Percentiles rank a stretch among this genome's conserved stretches.
phyloP scores from a whole-genome alignment of 176 grass and related monocot genomes.

The Sorghum bicolor region DNA sequence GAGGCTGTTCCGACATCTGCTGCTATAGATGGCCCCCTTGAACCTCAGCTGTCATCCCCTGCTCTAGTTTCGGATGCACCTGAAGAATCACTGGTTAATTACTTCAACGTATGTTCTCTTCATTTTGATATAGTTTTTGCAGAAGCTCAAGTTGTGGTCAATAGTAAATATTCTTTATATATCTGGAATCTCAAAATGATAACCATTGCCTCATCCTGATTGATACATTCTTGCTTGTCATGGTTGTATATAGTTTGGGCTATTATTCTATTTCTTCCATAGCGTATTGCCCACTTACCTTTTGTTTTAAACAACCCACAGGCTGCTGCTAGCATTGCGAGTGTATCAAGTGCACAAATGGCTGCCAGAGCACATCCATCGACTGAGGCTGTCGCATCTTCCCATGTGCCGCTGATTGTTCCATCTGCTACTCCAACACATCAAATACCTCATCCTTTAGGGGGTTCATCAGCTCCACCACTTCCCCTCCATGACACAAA shows the following conservation, averaged over 20 bases:
- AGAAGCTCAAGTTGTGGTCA: background rate
- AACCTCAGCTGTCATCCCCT: slow-evolving; percentile 38
- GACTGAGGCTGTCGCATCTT: slow-evolving; percentile 28
- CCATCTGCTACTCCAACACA: slow-evolving; percentile 37
- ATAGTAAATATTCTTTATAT: slow-evolving; percentile 23
- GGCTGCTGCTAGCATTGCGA: slow-evolving; percentile 47
- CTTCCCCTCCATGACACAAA: slow-evolving; percentile 43
- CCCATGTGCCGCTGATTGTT: slow-evolving; percentile 28
- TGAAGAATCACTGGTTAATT: slow-evolving; percentile 58
- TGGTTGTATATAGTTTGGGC: background rate
- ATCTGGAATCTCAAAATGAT: background rate
- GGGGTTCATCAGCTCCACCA: slow-evolving; percentile 51
- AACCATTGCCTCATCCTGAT: background rate
- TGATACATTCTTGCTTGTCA: background rate
- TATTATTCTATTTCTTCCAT: background rate
- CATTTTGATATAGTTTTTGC: background rate
- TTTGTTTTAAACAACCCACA: slow-evolving; percentile 30
- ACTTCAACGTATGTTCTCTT: slow-evolving; percentile 54
- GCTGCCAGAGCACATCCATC: slow-evolving; percentile 33
- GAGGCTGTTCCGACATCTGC: slow-evolving; percentile 73
- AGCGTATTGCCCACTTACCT: background rate
- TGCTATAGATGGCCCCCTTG: slow-evolving; percentile 71
- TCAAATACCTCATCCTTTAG: slow-evolving; percentile 36
- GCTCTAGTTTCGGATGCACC: slow-evolving; percentile 40
- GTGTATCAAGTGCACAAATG: slow-evolving; percentile 37